Conservation (phyloP, 2,329 filamentous ascomycete species). For the Penicillium concentricum region DNA sequence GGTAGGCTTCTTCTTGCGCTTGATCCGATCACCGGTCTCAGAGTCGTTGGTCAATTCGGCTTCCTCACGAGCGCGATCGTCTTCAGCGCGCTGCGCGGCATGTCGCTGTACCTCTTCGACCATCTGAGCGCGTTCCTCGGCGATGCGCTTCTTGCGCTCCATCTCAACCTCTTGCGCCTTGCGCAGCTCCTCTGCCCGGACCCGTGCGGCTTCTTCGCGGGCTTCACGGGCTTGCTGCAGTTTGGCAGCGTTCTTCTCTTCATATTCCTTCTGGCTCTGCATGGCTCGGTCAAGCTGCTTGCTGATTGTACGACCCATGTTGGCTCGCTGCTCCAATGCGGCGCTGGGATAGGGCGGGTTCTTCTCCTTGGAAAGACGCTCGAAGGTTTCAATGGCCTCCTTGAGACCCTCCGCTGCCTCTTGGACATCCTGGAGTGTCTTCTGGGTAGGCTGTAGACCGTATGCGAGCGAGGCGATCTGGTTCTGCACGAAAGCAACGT, state of each 20-base stretch:
- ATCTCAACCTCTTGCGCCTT: slow-evolving; percentile 67
- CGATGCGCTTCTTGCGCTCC: slow-evolving; percentile 75
- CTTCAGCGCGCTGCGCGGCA: slow-evolving; percentile 68
- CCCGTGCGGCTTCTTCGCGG: slow-evolving; percentile 75
- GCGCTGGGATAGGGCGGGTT: slow-evolving; percentile 82
- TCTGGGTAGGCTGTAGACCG: slow-evolving; percentile 69
- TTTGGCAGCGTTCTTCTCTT: slow-evolving; percentile 87
- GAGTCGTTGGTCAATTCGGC: slow-evolving; percentile 79
- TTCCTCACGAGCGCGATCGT: slow-evolving; percentile 66
- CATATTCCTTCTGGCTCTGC: slow-evolving; percentile 83
- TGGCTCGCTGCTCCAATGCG: slow-evolving; percentile 90
- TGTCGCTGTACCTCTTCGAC: slow-evolving; percentile 71
- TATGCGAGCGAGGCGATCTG: slow-evolving; percentile 84
- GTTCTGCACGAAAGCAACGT: slow-evolving; percentile 95
- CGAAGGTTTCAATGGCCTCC: slow-evolving; percentile 72
- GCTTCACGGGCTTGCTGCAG: slow-evolving; percentile 75
- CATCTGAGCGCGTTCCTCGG: slow-evolving; percentile 81
- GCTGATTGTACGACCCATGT: slow-evolving; percentile 94
- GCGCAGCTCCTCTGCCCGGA: slow-evolving; percentile 73
- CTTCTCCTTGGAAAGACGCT: slow-evolving; percentile 59
- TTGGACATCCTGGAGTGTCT: slow-evolving; percentile 76
- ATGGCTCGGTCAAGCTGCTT: slow-evolving; percentile 86
- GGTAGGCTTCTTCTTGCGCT: slow-evolving; percentile 64
- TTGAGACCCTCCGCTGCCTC: slow-evolving; percentile 78
- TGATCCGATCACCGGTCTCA: slow-evolving; percentile 78